Conservation (phyloP, 345 rosid genomes). For the Mangifera indica region DNA sequence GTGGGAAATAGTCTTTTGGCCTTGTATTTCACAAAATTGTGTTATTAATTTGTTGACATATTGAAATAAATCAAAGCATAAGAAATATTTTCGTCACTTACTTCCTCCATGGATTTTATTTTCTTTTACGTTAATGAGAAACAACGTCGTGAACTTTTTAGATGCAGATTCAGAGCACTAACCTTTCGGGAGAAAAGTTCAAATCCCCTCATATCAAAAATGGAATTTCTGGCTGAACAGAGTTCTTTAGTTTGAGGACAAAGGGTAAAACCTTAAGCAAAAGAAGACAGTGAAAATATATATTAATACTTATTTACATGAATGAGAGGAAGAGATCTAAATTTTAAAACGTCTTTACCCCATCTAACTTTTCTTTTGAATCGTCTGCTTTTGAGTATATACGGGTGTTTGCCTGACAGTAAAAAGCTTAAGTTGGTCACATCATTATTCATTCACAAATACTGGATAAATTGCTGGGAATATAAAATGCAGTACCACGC, state of each 20-base stretch:
- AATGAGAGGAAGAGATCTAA: background rate
- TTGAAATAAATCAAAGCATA: no score
- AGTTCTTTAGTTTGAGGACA: constrained; percentile 39
- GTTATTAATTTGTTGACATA: background rate
- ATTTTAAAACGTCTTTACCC: constrained; percentile 11
- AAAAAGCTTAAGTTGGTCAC: background rate
- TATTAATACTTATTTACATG: background rate
- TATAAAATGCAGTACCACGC: background rate
- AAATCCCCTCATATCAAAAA: constrained; percentile 30
- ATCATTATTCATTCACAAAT: background rate
- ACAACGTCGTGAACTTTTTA: background rate
- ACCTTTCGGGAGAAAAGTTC: constrained; percentile 43
- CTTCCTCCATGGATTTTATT: background rate
- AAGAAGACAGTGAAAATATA: background rate
- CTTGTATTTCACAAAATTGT: background rate
- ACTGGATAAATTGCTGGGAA: background rate
- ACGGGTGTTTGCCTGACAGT: constrained; percentile 30
- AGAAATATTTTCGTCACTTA: background rate
- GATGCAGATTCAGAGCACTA: constrained; percentile 9
- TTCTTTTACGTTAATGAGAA: background rate
- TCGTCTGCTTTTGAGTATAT: background rate
- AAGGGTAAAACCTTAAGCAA: constrained; percentile 32
- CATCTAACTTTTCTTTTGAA: constrained; percentile 18
- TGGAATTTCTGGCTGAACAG: constrained; percentile 35
- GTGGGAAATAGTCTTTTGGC: no score